Percentiles rank a stretch among this genome's conserved stretches.
These are phyloP conservation scores for Yamagishiella unicocca DNA, from an alignment of 139 green algal genomes.

Conservation along the genomic window DNA sequence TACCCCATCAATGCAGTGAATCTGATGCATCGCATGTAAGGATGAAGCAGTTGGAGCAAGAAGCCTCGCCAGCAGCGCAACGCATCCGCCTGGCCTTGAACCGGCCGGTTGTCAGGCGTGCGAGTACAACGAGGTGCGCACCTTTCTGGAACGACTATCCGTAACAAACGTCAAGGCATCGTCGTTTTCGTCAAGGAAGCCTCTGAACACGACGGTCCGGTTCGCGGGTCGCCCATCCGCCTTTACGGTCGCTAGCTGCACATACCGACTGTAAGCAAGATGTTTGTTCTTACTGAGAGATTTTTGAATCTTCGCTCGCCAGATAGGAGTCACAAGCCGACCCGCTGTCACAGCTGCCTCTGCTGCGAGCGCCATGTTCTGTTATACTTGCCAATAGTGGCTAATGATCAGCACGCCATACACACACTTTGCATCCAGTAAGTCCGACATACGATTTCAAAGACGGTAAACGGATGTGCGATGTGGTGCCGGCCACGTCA, in stretches of 20 bases:
- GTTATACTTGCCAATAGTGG: too few relatives aligned
- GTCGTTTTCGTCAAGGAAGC: constrained; percentile 69
- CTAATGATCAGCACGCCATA: too few relatives aligned
- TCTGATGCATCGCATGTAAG: too few relatives aligned
- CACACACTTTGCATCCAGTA: too few relatives aligned
- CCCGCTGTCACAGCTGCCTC: not conserved
- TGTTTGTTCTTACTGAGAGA: constrained; percentile 44
- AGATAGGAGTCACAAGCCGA: not conserved
- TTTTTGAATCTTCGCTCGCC: constrained; percentile 33
- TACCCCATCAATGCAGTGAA: too few relatives aligned
- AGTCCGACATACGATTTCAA: too few relatives aligned
- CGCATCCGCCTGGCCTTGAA: too few relatives aligned
- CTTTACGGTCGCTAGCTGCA: constrained; percentile 85
- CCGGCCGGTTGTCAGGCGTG: too few relatives aligned
- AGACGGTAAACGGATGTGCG: too few relatives aligned
- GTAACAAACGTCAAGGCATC: constrained; percentile 78
- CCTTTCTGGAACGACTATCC: constrained; percentile 68
- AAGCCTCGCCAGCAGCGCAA: too few relatives aligned
- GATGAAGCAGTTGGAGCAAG: too few relatives aligned
- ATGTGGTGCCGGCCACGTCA: too few relatives aligned
- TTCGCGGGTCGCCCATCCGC: constrained; percentile 77
- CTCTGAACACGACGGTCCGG: constrained; percentile 85
- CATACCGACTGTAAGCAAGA: constrained; percentile 59
- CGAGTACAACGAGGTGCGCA: constrained; percentile 9
- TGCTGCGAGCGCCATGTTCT: not conserved